phyloP scores from a whole-genome alignment of 495 filamentous ascomycete species.

The Darksidea phi region DNA sequence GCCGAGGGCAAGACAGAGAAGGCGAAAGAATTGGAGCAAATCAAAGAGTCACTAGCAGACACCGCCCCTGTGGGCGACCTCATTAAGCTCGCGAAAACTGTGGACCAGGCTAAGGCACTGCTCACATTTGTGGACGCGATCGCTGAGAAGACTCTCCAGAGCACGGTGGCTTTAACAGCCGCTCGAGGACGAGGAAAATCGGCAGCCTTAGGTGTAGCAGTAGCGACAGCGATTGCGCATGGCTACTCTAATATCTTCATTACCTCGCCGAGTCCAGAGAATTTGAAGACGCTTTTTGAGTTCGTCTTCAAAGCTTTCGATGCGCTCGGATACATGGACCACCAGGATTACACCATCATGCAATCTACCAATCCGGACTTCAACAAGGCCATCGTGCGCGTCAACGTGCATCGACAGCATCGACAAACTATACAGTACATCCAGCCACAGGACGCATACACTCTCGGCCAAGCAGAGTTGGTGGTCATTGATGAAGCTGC shows the following conservation, averaged over 20 bases:
- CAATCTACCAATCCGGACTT: conserved; percentile 98
- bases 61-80: conserved; percentile 82
- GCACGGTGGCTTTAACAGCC: conserved; percentile 90
- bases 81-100: conserved; percentile 78
- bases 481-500: conserved; percentile 98
- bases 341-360: conserved; percentile 95
- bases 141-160: conserved; percentile 89
- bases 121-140: conserved; percentile 96
- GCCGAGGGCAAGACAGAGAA: conserved; percentile 63
- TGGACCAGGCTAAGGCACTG: conserved; percentile 93
- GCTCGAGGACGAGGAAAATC: conserved; percentile 97
- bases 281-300: conserved; percentile 96
- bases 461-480: conserved; percentile 91
- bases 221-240: conserved; percentile 90
- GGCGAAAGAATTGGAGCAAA: conserved; percentile 75
- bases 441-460: conserved; percentile 90
- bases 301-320: conserved; percentile 99
- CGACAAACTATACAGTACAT: conserved; percentile 99
- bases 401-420: conserved; percentile 93
- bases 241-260: conserved; percentile 99
- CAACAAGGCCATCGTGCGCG: conserved; percentile 96
- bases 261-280: conserved; percentile 96
- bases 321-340: conserved; percentile 85
- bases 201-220: conserved; percentile 87
- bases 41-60: conserved; percentile 84